Conservation (phyloP, 2,329 filamentous ascomycete species). For the Xylaria sp. region DNA sequence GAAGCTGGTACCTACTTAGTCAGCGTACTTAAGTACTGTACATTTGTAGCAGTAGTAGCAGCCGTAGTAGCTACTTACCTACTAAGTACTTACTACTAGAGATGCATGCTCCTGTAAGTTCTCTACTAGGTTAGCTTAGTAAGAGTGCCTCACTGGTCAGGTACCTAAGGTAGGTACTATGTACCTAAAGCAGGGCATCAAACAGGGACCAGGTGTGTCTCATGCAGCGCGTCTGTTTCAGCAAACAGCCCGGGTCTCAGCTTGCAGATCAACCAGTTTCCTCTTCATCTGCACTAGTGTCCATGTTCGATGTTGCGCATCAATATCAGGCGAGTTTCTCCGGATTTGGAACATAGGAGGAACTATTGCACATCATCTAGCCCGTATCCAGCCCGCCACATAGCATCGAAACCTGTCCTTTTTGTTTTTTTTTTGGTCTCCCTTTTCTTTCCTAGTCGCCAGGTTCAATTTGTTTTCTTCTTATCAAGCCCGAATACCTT, state of each 20-base stretch:
- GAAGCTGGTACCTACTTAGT: too few species aligned
- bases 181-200: slow-evolving; percentile 29
- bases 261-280: slow-evolving; percentile 46
- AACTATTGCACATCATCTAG: not conserved
- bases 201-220: slow-evolving; percentile 19
- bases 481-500: too few species aligned
- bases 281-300: not conserved
- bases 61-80: too few species aligned
- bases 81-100: too few species aligned
- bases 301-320: not conserved
- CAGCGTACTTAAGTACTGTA: too few species aligned
- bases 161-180: not conserved
- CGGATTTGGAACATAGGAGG: not conserved
- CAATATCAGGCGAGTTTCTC: not conserved
- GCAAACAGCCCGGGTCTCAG: slow-evolving; percentile 49
- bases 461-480: too few species aligned
- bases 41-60: too few species aligned
- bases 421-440: too few species aligned
- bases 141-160: too few species aligned
- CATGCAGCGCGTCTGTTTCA: slow-evolving; percentile 46
- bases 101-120: too few species aligned
- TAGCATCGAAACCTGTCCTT: too few species aligned
- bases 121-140: too few species aligned
- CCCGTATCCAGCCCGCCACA: not conserved
- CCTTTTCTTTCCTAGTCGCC: not conserved